A percentile compares a stretch with the other conserved stretches of the same genome.
phyloP scores from a whole-genome alignment of 352 stramenopile species.

The Pythium aquatile region DNA sequence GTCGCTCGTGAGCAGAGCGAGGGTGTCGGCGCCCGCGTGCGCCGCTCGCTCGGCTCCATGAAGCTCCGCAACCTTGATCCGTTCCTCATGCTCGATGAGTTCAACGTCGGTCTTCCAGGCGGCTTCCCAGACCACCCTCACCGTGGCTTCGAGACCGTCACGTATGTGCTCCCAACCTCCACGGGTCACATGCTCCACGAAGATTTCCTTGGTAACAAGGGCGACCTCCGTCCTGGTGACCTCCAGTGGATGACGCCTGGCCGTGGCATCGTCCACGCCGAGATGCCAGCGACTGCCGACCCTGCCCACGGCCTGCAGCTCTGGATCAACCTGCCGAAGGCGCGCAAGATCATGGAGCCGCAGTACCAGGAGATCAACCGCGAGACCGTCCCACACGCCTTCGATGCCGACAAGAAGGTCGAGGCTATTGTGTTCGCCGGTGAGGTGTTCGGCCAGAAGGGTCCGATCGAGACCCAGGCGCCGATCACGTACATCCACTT shows the following conservation, averaged over 20 bases:
- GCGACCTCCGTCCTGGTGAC: constrained; percentile 32
- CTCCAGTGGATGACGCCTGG: constrained; percentile 46
- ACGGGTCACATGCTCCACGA: constrained; percentile 77
- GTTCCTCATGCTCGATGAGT: constrained; percentile 42
- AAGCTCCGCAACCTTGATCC: constrained; percentile 31
- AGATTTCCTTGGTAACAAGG: constrained; percentile 56
- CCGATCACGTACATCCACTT: constrained; percentile 43
- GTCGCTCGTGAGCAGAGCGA: constrained; percentile 51
- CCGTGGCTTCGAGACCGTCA: constrained; percentile 87
- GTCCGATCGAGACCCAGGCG: constrained; percentile 27
- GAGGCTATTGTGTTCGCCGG: constrained; percentile 38
- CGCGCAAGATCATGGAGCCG: constrained; percentile 35
- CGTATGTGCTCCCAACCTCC: constrained; percentile 60
- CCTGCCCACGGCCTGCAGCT: constrained; percentile 35
- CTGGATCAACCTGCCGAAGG: constrained; percentile 39
- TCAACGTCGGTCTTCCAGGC: constrained; percentile 36
- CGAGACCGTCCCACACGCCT: constrained; percentile 28
- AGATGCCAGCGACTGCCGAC: constrained; percentile 29
- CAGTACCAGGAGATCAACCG: constrained; percentile 38
- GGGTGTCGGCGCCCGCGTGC: constrained; percentile 52
- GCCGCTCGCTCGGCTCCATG: constrained; percentile 48
- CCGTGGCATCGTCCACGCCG: constrained; percentile 33
- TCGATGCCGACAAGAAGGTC: constrained; percentile 28
- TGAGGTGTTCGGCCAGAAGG: constrained; percentile 34
- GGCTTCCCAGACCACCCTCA: constrained; percentile 87